phyloP scores from a whole-genome alignment of 805 yeast genomes.

The Candida schatavii region DNA sequence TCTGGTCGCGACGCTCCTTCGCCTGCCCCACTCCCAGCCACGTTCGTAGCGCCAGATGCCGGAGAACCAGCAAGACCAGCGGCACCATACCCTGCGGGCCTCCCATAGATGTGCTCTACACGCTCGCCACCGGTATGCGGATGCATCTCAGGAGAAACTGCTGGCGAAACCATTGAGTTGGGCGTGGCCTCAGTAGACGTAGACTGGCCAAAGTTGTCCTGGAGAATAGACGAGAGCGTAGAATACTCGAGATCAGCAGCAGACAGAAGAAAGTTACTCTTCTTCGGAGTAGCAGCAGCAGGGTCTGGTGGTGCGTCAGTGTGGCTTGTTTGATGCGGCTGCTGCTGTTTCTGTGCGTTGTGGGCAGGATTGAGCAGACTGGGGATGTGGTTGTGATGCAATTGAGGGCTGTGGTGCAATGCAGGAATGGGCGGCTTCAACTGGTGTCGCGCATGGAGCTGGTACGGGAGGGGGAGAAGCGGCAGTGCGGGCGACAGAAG shows the following conservation, averaged over 20 bases:
- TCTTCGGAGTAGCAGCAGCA: conserved; percentile 14
- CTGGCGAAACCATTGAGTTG: conserved; percentile 34
- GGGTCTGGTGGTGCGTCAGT: not conserved
- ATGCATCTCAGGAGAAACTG: conserved; percentile 31
- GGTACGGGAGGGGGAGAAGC: conserved; percentile 1
- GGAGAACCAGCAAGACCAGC: not conserved
- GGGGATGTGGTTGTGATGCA: not conserved
- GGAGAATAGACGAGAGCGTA: conserved; percentile 61
- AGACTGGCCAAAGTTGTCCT: conserved; percentile 37
- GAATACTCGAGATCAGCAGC: conserved; percentile 77
- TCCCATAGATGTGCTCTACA: not conserved
- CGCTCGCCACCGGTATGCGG: not conserved
- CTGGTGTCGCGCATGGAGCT: conserved; percentile 3
- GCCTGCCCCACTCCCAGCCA: not conserved
- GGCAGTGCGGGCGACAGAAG: not conserved
- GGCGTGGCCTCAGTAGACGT: conserved; percentile 40
- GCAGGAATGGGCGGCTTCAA: conserved; percentile 1
- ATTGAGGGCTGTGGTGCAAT: not conserved
- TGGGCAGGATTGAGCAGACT: not conserved
- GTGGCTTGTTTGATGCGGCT: too few species aligned
- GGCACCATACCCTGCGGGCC: not conserved
- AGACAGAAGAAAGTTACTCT: conserved; percentile 55
- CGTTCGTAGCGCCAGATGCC: not conserved
- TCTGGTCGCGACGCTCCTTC: not conserved
- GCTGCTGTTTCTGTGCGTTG: too few species aligned